Percentiles rank a stretch among this genome's conserved stretches.
Conservation (phyloP, 495 filamentous ascomycete genomes). For the Podospora comata region DNA sequence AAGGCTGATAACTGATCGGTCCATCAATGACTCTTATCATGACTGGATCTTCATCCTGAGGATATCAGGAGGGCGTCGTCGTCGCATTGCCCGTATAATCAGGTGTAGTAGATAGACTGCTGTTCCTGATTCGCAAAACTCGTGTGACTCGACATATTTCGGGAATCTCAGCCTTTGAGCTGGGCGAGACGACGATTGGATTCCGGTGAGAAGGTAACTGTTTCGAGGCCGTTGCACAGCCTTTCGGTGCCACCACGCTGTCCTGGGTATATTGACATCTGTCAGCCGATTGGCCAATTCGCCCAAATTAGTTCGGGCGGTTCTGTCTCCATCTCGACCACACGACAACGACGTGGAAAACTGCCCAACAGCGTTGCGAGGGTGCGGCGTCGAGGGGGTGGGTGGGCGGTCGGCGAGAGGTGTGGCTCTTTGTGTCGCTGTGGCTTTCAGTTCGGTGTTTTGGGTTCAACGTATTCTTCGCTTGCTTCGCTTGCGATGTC, state of each 20-base stretch:
- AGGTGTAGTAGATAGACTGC: too few relatives aligned
- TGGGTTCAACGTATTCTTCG: background rate
- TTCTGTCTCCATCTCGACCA: background rate
- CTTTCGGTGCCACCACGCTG: background rate
- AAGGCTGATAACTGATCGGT: slow-evolving; percentile 5
- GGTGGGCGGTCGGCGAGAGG: background rate
- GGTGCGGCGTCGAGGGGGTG: background rate
- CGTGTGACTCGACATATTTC: background rate
- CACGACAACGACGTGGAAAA: background rate
- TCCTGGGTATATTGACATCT: background rate
- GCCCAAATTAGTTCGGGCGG: background rate
- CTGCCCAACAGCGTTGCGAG: background rate
- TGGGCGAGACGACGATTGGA: background rate
- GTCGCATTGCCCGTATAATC: too few relatives aligned
- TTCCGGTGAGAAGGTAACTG: background rate
- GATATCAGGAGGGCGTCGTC: background rate
- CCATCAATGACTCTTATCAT: background rate
- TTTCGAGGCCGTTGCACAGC: background rate
- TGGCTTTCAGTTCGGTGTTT: background rate
- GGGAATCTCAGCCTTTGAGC: background rate
- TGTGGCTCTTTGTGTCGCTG: background rate
- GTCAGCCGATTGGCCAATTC: background rate
- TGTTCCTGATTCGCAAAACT: background rate
- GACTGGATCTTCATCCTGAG: background rate
- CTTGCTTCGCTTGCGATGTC: background rate